Evolutionary conservation across 805 yeast genomes (phyloP), one percentile per base, ranked within the genome.

Genomic region (Lipomyces sp.): DNA sequence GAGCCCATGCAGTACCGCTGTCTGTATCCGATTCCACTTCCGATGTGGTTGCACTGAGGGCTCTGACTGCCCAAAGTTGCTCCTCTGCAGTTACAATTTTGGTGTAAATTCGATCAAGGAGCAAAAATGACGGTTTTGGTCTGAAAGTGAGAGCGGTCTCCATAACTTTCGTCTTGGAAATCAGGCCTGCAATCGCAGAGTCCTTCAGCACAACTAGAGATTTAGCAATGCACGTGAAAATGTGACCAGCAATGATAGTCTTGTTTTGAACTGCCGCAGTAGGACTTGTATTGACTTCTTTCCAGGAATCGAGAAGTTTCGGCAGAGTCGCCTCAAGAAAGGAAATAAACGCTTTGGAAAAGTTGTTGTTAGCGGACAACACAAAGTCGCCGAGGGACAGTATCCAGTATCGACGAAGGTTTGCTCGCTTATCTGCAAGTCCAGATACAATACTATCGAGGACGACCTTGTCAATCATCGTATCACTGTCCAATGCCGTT

Each of bases 401-500:
- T 63, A 83, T 82, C 98, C 98, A 94, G 29, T 85, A 78, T 73
- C 85, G 86, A 71, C 89, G 84, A 32, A 90, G 76, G 39, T 84
- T 84, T 11, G 83, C 77, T 70, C 90, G 90, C 72, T 89, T 83
- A 50, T 90, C 93, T 13, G 77, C 75, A 13, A 92, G 78, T 0
- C 97, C 97, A 18, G 80, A 77, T n/a, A 76, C 77, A 39, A 90
- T 75, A 69, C 60, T 76, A 61, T 72, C 77, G 2, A 57, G 29
- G 56, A 62, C 61, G 11, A 79, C 65, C 34, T 77, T 70, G 2
- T 74, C 76, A 32, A 73, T 66, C 34, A 65, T 53, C 24, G 69
- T 62, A n/a, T 71, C 67, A n/a, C 66, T 60, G 1, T 71, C 66
- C 30, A 79, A 66, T 2, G 78, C 59, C 10, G 75, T 72, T 10